Percentiles rank a stretch among this genome's conserved stretches.
Evolutionary conservation across 768 basidiomycete genomes (phyloP).

Genomic region (Arthromyces matolae): DNA sequence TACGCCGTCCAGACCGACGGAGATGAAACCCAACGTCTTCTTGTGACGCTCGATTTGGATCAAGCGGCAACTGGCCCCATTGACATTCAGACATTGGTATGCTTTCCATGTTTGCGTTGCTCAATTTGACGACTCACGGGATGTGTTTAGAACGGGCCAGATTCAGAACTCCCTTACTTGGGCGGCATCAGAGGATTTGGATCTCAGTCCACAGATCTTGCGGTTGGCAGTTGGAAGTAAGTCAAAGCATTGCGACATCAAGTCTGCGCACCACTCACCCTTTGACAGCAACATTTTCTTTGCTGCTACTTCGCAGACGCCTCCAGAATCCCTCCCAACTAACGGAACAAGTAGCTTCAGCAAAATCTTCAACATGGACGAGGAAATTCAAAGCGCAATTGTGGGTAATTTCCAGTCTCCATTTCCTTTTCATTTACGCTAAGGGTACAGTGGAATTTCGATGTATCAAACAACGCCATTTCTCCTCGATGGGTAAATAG

Average conservation of each 20-base stretch:
- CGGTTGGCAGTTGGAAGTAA: constrained; percentile 3
- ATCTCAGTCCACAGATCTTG: constrained; percentile 4
- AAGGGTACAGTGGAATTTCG: constrained; percentile 7
- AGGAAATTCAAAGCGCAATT: constrained; percentile 11
- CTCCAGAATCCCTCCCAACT: constrained; percentile 2
- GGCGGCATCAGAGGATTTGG: constrained; percentile 11
- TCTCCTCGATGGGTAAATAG: constrained; percentile 12
- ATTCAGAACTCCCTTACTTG: constrained; percentile 13
- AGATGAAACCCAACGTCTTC: constrained; percentile 6
- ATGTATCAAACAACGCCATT: background rate
- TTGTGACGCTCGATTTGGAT: constrained; percentile 7
- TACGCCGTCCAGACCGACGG: constrained; percentile 2
- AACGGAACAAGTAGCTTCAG: constrained; percentile 9
- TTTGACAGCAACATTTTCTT: constrained; percentile 9
- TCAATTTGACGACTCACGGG: background rate
- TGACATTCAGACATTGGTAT: constrained; percentile 13
- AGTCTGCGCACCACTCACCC: background rate
- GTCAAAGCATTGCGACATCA: background rate
- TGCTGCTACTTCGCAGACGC: constrained; percentile 11
- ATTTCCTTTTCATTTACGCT: background rate
- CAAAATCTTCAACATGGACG: constrained; percentile 4
- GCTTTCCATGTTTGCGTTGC: background rate
- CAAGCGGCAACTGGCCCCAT: background rate
- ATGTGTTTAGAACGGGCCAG: constrained; percentile 14
- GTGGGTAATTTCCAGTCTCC: background rate